Evolutionary conservation across 441 rosid species (phyloP).

Genomic region (Aquilaria agallochum): DNA sequence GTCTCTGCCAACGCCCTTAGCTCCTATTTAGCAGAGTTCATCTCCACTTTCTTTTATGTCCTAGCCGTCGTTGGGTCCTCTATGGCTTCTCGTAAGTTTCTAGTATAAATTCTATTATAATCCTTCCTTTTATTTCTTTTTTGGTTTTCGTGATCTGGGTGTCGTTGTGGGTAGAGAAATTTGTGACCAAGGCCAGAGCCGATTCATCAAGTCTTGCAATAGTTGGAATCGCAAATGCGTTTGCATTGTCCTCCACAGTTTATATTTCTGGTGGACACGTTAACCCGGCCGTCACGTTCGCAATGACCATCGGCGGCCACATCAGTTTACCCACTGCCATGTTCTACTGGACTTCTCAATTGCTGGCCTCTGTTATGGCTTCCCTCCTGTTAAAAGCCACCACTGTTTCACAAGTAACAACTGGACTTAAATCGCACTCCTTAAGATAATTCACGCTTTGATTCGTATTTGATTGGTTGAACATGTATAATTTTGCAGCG

Average conservation of each 20-base stretch:
- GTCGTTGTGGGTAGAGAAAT: no score
- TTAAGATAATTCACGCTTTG: no score
- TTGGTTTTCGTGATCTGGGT: no score
- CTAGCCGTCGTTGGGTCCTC: slow-evolving; percentile 79
- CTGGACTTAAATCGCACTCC: no score
- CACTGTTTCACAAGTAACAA: slow-evolving; percentile 48
- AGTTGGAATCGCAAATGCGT: slow-evolving; percentile 65
- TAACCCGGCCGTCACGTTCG: slow-evolving; percentile 93
- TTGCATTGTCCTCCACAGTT: slow-evolving; percentile 68
- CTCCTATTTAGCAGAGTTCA: slow-evolving; percentile 84
- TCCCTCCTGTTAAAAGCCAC: slow-evolving; percentile 34
- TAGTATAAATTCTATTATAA: no score
- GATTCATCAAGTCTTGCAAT: slow-evolving; percentile 35
- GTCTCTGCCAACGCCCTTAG: slow-evolving; percentile 53
- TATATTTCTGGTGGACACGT: slow-evolving; percentile 83
- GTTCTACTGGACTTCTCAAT: no score
- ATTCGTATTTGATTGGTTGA: not conserved
- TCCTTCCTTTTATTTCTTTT: no score
- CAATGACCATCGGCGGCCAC: slow-evolving; percentile 67
- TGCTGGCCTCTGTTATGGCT: no score
- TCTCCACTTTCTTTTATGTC: slow-evolving; percentile 88
- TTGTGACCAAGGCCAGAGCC: no score
- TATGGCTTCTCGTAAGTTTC: slow-evolving; percentile 63
- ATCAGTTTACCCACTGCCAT: slow-evolving; percentile 43
- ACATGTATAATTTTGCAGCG: slow-evolving; percentile 26